Evolutionary conservation across 257 asterid species (phyloP).

Genomic region (Plantago elongata): DNA sequence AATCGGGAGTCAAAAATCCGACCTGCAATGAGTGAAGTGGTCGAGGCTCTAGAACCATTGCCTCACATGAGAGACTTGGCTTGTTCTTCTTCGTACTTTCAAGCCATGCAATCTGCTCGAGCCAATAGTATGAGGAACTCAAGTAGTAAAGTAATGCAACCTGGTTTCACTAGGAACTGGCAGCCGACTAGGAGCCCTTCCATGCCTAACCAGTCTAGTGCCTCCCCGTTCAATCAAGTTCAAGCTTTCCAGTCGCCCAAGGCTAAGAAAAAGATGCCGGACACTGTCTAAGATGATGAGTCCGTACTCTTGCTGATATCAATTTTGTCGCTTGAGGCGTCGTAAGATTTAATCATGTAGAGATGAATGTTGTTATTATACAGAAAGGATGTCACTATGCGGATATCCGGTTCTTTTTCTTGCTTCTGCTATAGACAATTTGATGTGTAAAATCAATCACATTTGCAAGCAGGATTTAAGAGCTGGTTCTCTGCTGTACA

Average conservation of each 20-base stretch:
- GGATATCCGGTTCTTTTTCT: conserved; percentile 13
- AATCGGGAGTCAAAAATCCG: conserved; percentile 55
- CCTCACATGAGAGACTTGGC: conserved; percentile 60
- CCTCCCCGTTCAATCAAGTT: conserved; percentile 38
- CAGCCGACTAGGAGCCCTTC: conserved; percentile 43
- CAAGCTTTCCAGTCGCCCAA: conserved; percentile 42
- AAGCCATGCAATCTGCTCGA: conserved; percentile 48
- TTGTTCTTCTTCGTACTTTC: conserved; percentile 49
- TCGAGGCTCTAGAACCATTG: conserved; percentile 56
- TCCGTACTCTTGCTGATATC: not conserved
- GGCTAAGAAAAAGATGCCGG: conserved; percentile 19
- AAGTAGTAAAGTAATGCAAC: conserved; percentile 30
- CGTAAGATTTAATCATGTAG: not conserved
- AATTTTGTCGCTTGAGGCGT: conserved; percentile 7
- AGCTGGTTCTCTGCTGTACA: conserved; percentile 13
- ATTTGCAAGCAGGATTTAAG: conserved; percentile 7
- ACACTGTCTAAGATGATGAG: conserved; percentile 1
- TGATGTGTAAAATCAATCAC: no score
- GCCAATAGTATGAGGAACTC: conserved; percentile 23
- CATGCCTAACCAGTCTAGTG: conserved; percentile 34
- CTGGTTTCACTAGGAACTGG: conserved; percentile 26
- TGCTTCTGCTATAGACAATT: not conserved
- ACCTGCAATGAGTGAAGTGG: conserved; percentile 74
- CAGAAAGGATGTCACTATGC: not conserved
- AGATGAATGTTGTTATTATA: not conserved